These are phyloP conservation scores for Ustilago tritici DNA, from an alignment of 1,284 basidiomycete species.

Conservation along the genomic window DNA sequence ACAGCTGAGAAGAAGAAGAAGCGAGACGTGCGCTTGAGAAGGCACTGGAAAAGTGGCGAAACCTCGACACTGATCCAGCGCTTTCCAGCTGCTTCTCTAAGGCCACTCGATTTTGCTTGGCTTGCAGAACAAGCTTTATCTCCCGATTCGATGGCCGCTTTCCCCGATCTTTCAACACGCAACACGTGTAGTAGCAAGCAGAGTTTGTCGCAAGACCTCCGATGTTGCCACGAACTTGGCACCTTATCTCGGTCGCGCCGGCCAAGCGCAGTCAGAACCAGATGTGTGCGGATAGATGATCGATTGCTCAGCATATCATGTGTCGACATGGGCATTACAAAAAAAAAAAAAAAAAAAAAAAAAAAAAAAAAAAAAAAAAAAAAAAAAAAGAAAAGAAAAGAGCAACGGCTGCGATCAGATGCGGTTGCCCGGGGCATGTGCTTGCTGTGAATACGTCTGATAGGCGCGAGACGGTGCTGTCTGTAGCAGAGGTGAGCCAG, in stretches of 20 bases:
- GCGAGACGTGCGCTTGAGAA: not conserved
- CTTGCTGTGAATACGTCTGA: slow-evolving; percentile 27
- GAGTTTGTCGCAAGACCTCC: too few species aligned
- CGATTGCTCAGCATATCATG: not conserved
- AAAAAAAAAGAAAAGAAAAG: not conserved
- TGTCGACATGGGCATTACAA: too few species aligned
- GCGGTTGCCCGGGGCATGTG: slow-evolving; percentile 9
- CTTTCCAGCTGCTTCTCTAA: slow-evolving; percentile 48
- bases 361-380: too few species aligned
- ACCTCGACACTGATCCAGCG: slow-evolving; percentile 38
- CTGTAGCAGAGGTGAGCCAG: slow-evolving; percentile 19
- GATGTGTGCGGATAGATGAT: not conserved
- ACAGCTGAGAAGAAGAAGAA: slow-evolving; percentile 1
- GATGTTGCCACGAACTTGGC: too few species aligned
- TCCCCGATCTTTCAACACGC: not conserved
- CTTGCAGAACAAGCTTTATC: not conserved
- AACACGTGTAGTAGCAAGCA: too few species aligned
- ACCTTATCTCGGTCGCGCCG: too few species aligned
- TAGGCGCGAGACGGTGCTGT: slow-evolving; percentile 15
- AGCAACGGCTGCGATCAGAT: slow-evolving; percentile 15
- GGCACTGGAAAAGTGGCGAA: slow-evolving; percentile 6
- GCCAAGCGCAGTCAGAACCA: not conserved
- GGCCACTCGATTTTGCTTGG: not conserved
- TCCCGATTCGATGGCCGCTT: not conserved
- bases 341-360: too few species aligned